These are phyloP conservation scores for Bidens hawaiensis DNA, from an alignment of 140 eudicot genomes.

Conservation along the genomic window DNA sequence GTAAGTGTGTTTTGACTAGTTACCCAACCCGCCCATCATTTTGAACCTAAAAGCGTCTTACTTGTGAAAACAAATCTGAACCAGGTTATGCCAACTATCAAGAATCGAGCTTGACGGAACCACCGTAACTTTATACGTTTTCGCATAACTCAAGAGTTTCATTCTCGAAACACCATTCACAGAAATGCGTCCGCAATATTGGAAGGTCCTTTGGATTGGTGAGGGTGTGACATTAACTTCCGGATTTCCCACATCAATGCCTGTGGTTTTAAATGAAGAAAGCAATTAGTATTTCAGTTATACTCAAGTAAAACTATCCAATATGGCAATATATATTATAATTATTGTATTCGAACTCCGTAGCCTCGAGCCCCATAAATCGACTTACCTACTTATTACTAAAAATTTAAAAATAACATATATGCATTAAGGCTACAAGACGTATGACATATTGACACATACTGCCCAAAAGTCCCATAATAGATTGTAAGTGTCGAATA, in stretches of 20 bases:
- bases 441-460: too few species aligned
- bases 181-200: constrained; percentile 54
- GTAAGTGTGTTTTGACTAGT: background rate
- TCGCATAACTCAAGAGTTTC: too few species aligned
- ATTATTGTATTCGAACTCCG: too few species aligned
- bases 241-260: constrained; percentile 35
- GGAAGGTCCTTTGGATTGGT: constrained; percentile 16
- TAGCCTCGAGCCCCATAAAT: background rate
- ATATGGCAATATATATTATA: too few species aligned
- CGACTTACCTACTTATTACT: too few species aligned
- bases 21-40: background rate
- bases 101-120: constrained; percentile 68
- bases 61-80: constrained; percentile 70
- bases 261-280: background rate
- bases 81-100: constrained; percentile 49
- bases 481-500: too few species aligned
- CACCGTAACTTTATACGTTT: constrained; percentile 48
- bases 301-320: background rate
- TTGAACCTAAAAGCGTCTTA: too few species aligned
- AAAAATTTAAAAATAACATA: too few species aligned
- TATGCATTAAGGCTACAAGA: too few species aligned
- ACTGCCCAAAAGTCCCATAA: too few species aligned
- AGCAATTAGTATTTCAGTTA: background rate
- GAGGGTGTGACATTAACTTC: constrained; percentile 36
- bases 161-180: constrained; percentile 53